A percentile compares a stretch with the other conserved stretches of the same genome.
These are phyloP conservation scores for Sequoiadendron giganteum DNA, from an alignment of 75 land plant species.

Conservation along the genomic window DNA sequence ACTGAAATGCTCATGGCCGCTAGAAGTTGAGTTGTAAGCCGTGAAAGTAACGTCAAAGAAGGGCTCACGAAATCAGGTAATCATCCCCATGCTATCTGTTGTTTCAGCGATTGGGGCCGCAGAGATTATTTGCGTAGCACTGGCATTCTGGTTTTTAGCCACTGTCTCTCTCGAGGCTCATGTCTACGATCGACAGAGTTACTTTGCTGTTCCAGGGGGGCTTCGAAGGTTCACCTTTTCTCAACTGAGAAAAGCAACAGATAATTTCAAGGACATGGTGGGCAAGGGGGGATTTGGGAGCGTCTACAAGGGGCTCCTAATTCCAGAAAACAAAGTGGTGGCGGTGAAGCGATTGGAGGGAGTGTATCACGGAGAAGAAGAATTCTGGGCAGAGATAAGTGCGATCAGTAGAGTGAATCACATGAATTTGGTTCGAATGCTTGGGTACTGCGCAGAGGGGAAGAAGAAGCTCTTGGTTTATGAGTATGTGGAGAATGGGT, in stretches of 20 bases:
- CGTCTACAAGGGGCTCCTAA: constrained; percentile 27
- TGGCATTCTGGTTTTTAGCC: constrained; percentile 2
- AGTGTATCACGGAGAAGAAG: constrained; percentile 5
- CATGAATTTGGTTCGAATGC: constrained; percentile 32
- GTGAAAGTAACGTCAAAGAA: neutral
- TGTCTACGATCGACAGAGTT: neutral
- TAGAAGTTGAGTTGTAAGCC: too few species aligned
- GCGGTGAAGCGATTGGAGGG: neutral
- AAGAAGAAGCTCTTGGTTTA: constrained; percentile 35
- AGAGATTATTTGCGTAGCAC: too few species aligned
- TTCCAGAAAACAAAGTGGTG: constrained; percentile 35
- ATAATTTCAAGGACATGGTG: constrained; percentile 30
- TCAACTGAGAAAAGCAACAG: constrained; percentile 35
- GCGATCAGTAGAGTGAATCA: constrained; percentile 32
- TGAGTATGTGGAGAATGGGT: constrained; percentile 45
- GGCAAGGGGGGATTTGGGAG: constrained; percentile 37
- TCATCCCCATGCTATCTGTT: constrained; percentile 23
- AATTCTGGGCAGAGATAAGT: constrained; percentile 29
- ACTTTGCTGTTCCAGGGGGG: neutral
- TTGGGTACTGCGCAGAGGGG: constrained; percentile 5
- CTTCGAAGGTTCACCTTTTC: constrained; percentile 24
- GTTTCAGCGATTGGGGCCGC: constrained; percentile 18
- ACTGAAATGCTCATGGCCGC: neutral
- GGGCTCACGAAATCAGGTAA: neutral
- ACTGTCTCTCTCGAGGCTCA: neutral